Percentiles rank a stretch among this genome's conserved stretches.
Evolutionary conservation across 1,284 basidiomycete genomes (phyloP).

Genomic region (Takashimella koratensis): DNA sequence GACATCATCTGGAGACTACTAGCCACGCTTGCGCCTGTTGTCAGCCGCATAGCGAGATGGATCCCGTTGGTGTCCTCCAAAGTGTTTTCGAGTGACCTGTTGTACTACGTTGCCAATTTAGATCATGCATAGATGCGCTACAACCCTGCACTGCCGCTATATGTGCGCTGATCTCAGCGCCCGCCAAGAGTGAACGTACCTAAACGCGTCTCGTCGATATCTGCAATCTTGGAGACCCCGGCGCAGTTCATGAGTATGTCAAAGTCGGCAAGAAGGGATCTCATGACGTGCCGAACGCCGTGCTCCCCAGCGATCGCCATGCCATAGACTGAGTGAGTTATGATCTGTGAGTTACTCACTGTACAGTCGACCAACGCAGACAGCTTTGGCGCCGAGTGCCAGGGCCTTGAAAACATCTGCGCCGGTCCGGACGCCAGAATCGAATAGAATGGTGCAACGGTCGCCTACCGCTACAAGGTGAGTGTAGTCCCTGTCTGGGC

Average conservation of each 20-base stretch:
- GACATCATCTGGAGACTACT: not conserved
- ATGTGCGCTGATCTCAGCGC: too few relatives aligned
- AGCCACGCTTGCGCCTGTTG: not conserved
- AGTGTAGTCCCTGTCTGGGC: slow-evolving; percentile 29
- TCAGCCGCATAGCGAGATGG: not conserved
- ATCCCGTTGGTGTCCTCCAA: not conserved
- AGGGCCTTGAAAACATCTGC: slow-evolving; percentile 69
- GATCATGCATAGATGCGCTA: too few relatives aligned
- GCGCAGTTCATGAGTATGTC: slow-evolving; percentile 50
- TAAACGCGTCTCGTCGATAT: too few relatives aligned
- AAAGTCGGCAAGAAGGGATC: slow-evolving; percentile 60
- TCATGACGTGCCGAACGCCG: slow-evolving; percentile 64
- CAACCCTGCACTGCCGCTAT: too few relatives aligned
- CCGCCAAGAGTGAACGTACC: too few relatives aligned
- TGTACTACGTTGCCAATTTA: too few relatives aligned
- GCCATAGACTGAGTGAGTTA: slow-evolving; percentile 63
- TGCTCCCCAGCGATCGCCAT: slow-evolving; percentile 60
- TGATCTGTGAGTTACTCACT: too few relatives aligned
- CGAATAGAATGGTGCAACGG: slow-evolving; percentile 62
- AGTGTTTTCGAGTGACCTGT: not conserved
- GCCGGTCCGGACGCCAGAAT: slow-evolving; percentile 72
- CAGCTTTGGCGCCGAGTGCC: slow-evolving; percentile 42
- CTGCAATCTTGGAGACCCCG: slow-evolving; percentile 15
- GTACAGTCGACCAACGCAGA: slow-evolving; percentile 42
- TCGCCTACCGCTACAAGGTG: slow-evolving; percentile 53